These are phyloP conservation scores for Umbelopsis isabellina DNA, from an alignment of 192 early-diverging fungal species.

Conservation along the genomic window DNA sequence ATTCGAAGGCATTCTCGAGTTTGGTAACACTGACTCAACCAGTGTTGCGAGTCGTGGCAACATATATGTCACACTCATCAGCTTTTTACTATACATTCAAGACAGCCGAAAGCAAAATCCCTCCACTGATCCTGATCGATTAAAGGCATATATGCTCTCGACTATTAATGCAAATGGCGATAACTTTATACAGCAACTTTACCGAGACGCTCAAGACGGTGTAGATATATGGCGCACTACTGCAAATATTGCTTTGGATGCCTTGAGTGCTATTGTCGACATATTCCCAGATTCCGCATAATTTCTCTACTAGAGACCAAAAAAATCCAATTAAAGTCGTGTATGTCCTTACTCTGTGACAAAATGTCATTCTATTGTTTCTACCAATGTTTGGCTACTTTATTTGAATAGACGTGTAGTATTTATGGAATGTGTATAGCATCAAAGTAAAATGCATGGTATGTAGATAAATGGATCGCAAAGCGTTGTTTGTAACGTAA, in stretches of 20 bases:
- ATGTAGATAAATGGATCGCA: no score
- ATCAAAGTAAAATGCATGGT: no score
- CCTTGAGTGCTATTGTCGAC: conserved; percentile 57
- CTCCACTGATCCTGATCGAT: conserved; percentile 10
- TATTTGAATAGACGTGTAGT: no score
- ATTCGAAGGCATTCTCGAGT: conserved; percentile 33
- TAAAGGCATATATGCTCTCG: conserved; percentile 51
- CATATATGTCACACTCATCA: conserved; percentile 76
- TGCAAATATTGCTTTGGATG: conserved; percentile 78
- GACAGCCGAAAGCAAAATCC: not conserved
- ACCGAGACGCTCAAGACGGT: conserved; percentile 84
- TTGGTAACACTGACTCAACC: conserved; percentile 12
- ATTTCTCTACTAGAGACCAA: conserved; percentile 31
- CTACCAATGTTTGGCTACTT: no score
- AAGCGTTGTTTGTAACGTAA: no score
- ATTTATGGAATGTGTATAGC: no score
- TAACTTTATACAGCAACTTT: conserved; percentile 70
- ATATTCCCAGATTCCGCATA: conserved; percentile 47
- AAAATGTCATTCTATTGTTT: no score
- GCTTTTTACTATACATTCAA: conserved; percentile 67
- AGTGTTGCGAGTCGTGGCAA: conserved; percentile 62
- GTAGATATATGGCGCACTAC: conserved; percentile 83
- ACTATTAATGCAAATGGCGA: conserved; percentile 63
- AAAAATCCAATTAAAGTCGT: not conserved
- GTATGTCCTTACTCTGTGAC: not conserved